Percentiles rank a stretch among this genome's conserved stretches.
phyloP scores from a whole-genome alignment of 352 stramenopile genomes.

The Phytophthora lateralis region DNA sequence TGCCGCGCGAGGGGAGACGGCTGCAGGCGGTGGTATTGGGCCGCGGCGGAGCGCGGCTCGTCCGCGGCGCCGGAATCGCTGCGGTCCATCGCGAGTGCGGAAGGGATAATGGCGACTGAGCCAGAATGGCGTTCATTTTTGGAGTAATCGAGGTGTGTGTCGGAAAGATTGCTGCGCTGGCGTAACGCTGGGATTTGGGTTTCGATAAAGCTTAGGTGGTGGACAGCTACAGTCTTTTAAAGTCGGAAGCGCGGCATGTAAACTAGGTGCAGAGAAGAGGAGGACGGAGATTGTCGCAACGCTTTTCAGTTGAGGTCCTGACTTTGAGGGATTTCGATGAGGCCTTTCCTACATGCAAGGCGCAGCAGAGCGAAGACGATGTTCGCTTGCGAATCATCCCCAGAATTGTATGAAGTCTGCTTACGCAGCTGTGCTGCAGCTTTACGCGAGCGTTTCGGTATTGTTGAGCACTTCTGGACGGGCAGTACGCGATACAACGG shows the following conservation, averaged over 20 bases:
- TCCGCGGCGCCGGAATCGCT: conserved; percentile 21
- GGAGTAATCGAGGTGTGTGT: conserved; percentile 16
- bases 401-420: too few species aligned
- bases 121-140: conserved; percentile 7
- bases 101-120: conserved; percentile 27
- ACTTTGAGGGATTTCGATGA: too few species aligned
- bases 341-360: too few species aligned
- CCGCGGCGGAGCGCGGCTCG: conserved; percentile 2
- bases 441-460: too few species aligned
- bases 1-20: conserved; percentile 18
- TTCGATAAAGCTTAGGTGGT: neutral
- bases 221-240: conserved; percentile 2
- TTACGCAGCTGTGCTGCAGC: too few species aligned
- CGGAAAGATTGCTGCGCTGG: conserved; percentile 15
- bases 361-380: too few species aligned
- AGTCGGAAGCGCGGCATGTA: conserved; percentile 5
- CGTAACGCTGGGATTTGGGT: neutral
- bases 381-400: too few species aligned
- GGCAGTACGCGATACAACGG: too few species aligned
- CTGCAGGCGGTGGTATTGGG: conserved; percentile 38
- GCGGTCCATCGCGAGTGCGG: conserved; percentile 25
- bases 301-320: too few species aligned
- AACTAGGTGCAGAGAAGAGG: conserved; percentile 6
- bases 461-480: too few species aligned
- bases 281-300: conserved; percentile 8